Conservation (phyloP, 768 basidiomycete genomes). For the Tephrocybe sp. region DNA sequence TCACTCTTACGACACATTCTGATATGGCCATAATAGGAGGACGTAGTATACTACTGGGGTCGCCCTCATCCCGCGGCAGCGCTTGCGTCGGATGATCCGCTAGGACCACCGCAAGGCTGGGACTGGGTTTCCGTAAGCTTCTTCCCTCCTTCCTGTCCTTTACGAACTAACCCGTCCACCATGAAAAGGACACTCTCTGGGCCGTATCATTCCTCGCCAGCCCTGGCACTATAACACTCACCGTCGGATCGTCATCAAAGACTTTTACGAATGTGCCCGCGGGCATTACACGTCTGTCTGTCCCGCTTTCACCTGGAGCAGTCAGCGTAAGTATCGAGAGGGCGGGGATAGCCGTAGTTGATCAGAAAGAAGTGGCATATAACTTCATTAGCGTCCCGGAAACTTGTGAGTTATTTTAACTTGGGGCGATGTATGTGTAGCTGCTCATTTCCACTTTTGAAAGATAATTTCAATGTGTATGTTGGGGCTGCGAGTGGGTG, state of each 20-base stretch:
- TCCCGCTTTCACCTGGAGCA: conserved; percentile 53
- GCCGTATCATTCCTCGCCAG: conserved; percentile 60
- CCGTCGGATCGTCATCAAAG: conserved; percentile 37
- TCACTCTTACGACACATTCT: neutral
- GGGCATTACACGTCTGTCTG: conserved; percentile 64
- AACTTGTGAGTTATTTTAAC: conserved; percentile 36
- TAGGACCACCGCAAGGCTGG: conserved; percentile 48
- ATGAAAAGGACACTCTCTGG: conserved; percentile 59
- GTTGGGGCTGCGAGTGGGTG: conserved; percentile 47
- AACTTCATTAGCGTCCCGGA: conserved; percentile 33
- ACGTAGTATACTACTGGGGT: conserved; percentile 58
- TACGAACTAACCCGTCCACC: neutral
- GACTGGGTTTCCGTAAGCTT: conserved; percentile 50
- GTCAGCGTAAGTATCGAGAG: conserved; percentile 58
- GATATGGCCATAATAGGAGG: conserved; percentile 29
- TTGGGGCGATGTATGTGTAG: no score
- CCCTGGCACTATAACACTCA: conserved; percentile 52
- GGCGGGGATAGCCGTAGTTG: conserved; percentile 48
- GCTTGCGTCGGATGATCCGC: conserved; percentile 38
- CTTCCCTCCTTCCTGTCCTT: neutral
- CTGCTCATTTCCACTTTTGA: no score
- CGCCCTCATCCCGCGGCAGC: conserved; percentile 63
- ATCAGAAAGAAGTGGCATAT: conserved; percentile 47
- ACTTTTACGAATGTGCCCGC: conserved; percentile 39
- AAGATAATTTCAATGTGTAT: conserved; percentile 70